phyloP scores from a whole-genome alignment of 768 basidiomycete species.

The Mycena polygramma region DNA sequence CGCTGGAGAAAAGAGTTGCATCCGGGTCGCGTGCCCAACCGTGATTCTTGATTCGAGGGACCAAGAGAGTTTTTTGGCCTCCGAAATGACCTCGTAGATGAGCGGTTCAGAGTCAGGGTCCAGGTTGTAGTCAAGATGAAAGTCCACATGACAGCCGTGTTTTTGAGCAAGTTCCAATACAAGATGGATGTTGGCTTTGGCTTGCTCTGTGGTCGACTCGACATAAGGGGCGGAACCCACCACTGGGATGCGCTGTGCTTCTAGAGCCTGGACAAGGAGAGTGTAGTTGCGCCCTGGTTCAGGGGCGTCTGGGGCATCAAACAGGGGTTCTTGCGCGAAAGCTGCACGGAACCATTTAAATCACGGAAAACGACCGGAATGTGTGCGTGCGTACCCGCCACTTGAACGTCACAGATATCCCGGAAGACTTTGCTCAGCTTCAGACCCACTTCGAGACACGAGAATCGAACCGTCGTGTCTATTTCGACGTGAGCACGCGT shows the following conservation, averaged over 20 bases:
- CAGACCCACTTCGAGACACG: conserved; percentile 67
- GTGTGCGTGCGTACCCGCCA: conserved; percentile 58
- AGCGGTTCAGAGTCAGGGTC: conserved; percentile 64
- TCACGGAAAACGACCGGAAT: not conserved
- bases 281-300: conserved; percentile 59
- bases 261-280: conserved; percentile 59
- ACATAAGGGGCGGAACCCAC: conserved; percentile 78
- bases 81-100: conserved; percentile 65
- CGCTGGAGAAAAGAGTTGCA: conserved; percentile 60
- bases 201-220: conserved; percentile 61
- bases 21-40: conserved; percentile 72
- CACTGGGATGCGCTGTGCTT: conserved; percentile 57
- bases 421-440: conserved; percentile 60
- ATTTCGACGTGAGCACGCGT: conserved; percentile 81
- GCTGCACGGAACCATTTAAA: conserved; percentile 48
- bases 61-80: conserved; percentile 49
- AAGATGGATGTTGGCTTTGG: conserved; percentile 66
- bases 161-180: conserved; percentile 62
- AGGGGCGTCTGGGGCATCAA: conserved; percentile 48
- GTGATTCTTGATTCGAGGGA: conserved; percentile 54
- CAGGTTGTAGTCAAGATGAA: conserved; percentile 79
- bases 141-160: conserved; percentile 63
- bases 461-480: conserved; percentile 64
- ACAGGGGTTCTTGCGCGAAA: conserved; percentile 74
- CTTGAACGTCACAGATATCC: conserved; percentile 66